Base-by-base conservation (phyloP, 192 early-diverging fungal species). In the Tieghemiomyces parasiticus region DNA sequence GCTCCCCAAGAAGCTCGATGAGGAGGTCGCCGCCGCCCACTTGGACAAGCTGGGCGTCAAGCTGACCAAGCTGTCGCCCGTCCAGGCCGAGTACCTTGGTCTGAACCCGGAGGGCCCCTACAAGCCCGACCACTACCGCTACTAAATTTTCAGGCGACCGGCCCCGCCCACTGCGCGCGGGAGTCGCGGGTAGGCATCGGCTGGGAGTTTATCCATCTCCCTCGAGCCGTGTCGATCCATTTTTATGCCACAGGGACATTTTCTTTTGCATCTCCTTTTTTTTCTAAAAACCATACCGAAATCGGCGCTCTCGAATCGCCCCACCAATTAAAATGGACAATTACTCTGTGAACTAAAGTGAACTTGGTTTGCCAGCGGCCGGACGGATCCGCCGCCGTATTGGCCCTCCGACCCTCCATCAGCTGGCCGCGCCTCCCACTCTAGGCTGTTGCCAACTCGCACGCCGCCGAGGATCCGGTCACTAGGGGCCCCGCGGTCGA, bases 1-100 rank as follows among this genome's bases (percentile, higher is more conserved):
- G 68, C 82, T 98, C 67, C 93, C 95, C 80, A 98, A 98, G 91
- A 88, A 92, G 74, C 81, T 96, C 61, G 95, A 98, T 75, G 95
- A 98, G 79, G 95, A 97, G 81, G 95, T 97, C 64, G 95, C 95
- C 51, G 78, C 80, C 64, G 87, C 91, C 65, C 95, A 97, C 77
- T 81, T 97, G 58, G 82, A 72, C 72, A 88, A 95, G 82, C 83
- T 97, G 66, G 90, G 88, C 70, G 90, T 97, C 76, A 91, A 95
- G 81, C 81, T 96, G 60, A 85, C 90, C 72, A 83, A 78, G 63
- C 78, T 98, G 63, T 65, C 70, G 30, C 25, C n/a, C 12, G 60
- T 47, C 26, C 90, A 92, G 80, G 67, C 78, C 56, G 71, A 82
- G 42, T 98, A 96, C 86, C 82, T 98, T 59, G 81, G 78, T 63